Base-by-base conservation (phyloP, 805 yeast species). In the Kuraishia cidri region DNA sequence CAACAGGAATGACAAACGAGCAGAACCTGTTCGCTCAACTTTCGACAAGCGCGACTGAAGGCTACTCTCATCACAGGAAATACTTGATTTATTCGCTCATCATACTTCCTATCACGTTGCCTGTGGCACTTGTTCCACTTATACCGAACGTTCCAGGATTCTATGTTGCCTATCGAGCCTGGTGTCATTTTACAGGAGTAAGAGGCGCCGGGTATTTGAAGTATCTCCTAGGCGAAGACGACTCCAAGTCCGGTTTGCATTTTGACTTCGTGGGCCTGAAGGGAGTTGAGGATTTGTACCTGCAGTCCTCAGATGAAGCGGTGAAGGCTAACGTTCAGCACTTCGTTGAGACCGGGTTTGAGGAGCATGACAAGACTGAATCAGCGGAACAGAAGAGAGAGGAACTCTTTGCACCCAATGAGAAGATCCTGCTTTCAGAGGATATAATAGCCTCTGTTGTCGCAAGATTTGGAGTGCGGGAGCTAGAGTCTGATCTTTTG, bases 121-220 rank as follows among this genome's bases (percentile, higher is more conserved):
- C 97, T 2, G 52, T 88, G 27, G 87, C 85, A 0, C 44, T 86
- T 27, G 48, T 90, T 1, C 97, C 97, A 0, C 64, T 88, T n/a
- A 52, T 87, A 3, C 97, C 97, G 14, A 88, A 88, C 46, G 72
- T 88, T 14, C 97, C 97, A 0, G 95, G 95, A 0, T 81, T 90
- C 48, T 90, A 86, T 47, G 56, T 88, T 27, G 65, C 81, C 3
- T 88, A 81, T 50, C 65, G 97, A 39, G 66, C 81, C 13, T 88
- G 86, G 58, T 85, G 95, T 50, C 85, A 90, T 52, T 66, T 78
- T 49, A 81, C 80, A 45, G 95, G 95, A 0, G 61, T 69, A 39
- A 52, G 72, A 26, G 96, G 96, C 0, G 81, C 84, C 4, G 61
- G 66, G 40, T 92, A 85, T 48, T 56, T 88, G 38, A 56, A 65